phyloP scores from a whole-genome alignment of 129 eudicot genomes.

The Saposhnikovia divaricata region DNA sequence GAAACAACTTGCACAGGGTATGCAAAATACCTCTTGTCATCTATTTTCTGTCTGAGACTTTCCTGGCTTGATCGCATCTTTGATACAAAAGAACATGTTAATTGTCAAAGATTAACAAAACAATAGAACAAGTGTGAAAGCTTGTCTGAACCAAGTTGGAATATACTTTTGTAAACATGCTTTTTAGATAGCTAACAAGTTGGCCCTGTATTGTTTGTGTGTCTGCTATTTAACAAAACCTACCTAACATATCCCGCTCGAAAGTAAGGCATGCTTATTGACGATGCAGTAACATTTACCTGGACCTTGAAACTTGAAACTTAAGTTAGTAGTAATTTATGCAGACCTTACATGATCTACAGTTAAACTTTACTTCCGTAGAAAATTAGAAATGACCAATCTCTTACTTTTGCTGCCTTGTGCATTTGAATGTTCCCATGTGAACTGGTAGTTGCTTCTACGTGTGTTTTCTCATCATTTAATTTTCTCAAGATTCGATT shows the following conservation, averaged over 20 bases:
- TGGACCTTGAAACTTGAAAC: background rate
- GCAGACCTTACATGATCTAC: background rate
- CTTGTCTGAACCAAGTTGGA: background rate
- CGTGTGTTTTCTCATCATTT: background rate
- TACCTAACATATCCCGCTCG: background rate
- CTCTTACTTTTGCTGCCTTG: background rate
- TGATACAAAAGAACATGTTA: background rate
- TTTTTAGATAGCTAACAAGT: background rate
- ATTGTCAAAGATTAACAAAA: background rate
- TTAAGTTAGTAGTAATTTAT: background rate
- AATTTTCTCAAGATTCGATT: background rate
- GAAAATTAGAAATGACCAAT: background rate
- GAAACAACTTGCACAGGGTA: background rate
- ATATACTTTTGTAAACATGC: background rate
- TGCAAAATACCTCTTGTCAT: background rate
- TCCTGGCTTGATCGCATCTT: background rate
- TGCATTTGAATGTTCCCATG: background rate
- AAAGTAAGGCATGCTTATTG: background rate
- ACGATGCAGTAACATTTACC: background rate
- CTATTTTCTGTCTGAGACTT: background rate
- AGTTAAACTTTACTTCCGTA: background rate
- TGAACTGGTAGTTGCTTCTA: background rate
- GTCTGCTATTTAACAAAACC: background rate
- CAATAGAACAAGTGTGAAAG: background rate
- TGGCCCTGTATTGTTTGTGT: background rate